phyloP scores from a whole-genome alignment of 2,329 filamentous ascomycete genomes.

The Aspergillus luchuensis region DNA sequence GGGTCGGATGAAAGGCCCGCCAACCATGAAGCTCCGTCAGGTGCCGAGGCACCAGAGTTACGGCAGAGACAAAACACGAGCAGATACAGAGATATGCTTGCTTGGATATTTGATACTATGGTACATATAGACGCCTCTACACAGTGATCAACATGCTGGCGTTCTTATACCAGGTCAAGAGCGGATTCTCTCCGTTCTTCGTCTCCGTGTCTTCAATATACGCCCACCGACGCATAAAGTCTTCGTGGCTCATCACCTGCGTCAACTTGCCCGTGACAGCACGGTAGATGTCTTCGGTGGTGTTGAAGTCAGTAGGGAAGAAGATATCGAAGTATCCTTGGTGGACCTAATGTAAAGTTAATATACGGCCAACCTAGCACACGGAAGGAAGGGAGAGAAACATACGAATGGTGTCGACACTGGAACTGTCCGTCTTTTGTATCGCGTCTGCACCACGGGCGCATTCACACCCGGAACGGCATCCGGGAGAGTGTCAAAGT shows the following conservation, averaged over 20 bases:
- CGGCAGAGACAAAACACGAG: neutral
- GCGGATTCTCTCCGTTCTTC: conserved; percentile 85
- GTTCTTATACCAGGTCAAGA: conserved; percentile 93
- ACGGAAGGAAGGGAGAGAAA: conserved; percentile 14
- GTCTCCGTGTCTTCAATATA: conserved; percentile 88
- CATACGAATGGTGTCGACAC: conserved; percentile 87
- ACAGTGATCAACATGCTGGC: conserved; percentile 89
- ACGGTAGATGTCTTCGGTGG: conserved; percentile 89
- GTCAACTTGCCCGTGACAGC: conserved; percentile 92
- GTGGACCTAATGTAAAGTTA: conserved; percentile 66
- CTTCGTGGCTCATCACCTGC: conserved; percentile 79
- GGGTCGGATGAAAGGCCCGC: neutral
- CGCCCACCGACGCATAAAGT: conserved; percentile 88
- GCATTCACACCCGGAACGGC: conserved; percentile 82
- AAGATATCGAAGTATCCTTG: conserved; percentile 99
- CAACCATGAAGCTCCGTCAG: neutral
- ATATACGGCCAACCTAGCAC: conserved; percentile 4
- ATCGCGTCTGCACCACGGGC: conserved; percentile 94
- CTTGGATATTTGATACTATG: conserved; percentile 1
- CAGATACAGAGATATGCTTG: conserved; percentile 1
- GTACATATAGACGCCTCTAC: conserved; percentile 39
- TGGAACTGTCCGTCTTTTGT: conserved; percentile 80
- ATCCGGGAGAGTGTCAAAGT: conserved; percentile 86
- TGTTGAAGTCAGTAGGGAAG: conserved; percentile 92
- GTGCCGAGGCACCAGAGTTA: neutral